A percentile compares a stretch with the other conserved stretches of the same genome.
These are phyloP conservation scores for Talaromyces marneffei DNA, from an alignment of 2,329 filamentous ascomycete genomes.

Conservation along the genomic window DNA sequence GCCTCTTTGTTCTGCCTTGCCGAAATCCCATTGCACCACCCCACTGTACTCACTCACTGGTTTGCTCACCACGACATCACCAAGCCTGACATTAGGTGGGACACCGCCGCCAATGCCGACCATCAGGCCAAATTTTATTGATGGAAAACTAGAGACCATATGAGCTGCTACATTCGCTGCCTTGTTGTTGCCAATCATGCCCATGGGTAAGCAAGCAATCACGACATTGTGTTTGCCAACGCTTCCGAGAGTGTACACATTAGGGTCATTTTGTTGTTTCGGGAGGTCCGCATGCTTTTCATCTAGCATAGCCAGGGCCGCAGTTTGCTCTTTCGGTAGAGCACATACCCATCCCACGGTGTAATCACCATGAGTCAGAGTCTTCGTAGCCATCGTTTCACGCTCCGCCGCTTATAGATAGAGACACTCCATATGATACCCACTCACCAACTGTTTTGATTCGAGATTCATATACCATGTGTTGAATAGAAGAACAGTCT, in stretches of 20 bases:
- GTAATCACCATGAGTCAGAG: background rate
- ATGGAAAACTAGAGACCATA: constrained; percentile 23
- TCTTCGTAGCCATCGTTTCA: background rate
- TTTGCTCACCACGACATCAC: constrained; percentile 9
- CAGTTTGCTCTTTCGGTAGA: background rate
- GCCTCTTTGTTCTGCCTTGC: background rate
- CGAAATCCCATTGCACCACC: constrained; percentile 9
- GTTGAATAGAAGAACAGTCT: background rate
- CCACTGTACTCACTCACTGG: background rate
- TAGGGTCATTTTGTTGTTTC: constrained; percentile 16
- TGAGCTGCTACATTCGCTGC: constrained; percentile 27
- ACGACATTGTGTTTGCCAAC: constrained; percentile 23
- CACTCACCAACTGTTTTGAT: background rate
- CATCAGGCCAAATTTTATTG: constrained; percentile 32
- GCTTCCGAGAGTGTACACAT: constrained; percentile 21
- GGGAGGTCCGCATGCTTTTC: constrained; percentile 9
- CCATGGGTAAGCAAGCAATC: constrained; percentile 22
- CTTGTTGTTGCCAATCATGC: constrained; percentile 23
- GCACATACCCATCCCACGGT: background rate
- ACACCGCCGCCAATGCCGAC: constrained; percentile 35
- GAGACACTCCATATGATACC: no score
- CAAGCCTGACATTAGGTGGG: constrained; percentile 9
- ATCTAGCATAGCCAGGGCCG: constrained; percentile 13
- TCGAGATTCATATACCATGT: background rate
- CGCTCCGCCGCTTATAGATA: background rate